These are phyloP conservation scores for Zymoseptoria pseudotritici DNA, from an alignment of 2,329 filamentous ascomycete species.

Conservation along the genomic window DNA sequence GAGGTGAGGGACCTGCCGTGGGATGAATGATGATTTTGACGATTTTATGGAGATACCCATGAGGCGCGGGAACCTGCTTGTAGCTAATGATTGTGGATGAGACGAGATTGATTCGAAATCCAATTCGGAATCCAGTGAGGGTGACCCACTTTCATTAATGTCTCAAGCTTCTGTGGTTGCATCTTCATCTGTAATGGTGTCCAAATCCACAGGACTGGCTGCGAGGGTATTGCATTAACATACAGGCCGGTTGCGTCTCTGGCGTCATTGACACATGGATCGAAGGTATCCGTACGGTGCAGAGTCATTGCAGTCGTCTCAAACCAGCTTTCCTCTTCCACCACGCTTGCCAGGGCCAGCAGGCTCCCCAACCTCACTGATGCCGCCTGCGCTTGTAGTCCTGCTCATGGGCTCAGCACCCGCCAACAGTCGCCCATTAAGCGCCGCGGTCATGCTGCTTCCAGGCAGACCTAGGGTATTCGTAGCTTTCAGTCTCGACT, in stretches of 20 bases:
- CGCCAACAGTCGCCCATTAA: constrained; percentile 14
- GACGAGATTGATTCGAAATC: background rate
- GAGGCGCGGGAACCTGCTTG: background rate
- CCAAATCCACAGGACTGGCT: background rate
- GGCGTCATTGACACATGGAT: background rate
- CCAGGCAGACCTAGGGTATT: constrained; percentile 9
- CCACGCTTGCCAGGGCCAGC: constrained; percentile 9
- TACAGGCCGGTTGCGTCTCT: background rate
- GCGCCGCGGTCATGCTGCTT: constrained; percentile 21
- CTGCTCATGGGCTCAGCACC: constrained; percentile 26
- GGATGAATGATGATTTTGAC: constrained; percentile 35
- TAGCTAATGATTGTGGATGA: background rate
- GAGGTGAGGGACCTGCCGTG: constrained; percentile 58
- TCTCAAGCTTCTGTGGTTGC: too few species aligned
- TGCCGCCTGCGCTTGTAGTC: constrained; percentile 21
- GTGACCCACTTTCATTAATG: background rate
- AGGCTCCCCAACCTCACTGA: constrained; percentile 21
- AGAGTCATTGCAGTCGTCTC: background rate
- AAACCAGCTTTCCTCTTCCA: constrained; percentile 13
- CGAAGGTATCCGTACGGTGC: background rate
- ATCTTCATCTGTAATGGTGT: background rate
- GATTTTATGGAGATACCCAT: background rate
- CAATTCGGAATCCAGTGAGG: background rate
- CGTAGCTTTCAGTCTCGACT: constrained; percentile 11
- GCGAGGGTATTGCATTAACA: background rate